phyloP scores from a whole-genome alignment of 257 asterid species.

The Jaltomata sinuosa region DNA sequence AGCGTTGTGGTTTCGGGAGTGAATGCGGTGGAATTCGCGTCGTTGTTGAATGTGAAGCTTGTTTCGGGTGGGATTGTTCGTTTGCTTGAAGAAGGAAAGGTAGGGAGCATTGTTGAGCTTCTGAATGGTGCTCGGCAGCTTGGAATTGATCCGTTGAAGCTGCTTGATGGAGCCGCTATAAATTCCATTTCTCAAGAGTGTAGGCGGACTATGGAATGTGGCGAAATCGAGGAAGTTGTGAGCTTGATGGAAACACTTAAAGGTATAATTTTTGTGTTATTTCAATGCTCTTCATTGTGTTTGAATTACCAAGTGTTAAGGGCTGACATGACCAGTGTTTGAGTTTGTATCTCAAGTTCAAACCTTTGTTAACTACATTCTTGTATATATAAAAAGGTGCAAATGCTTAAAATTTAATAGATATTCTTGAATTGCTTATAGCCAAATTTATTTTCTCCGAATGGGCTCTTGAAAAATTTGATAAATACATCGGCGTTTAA shows the following conservation, averaged over 20 bases:
- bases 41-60: constrained; percentile 27
- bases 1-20: constrained; percentile 49
- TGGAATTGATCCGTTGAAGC: constrained; percentile 38
- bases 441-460: neutral
- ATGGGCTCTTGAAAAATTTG: neutral
- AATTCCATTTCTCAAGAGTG: constrained; percentile 48
- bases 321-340: neutral
- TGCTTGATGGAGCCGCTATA: constrained; percentile 40
- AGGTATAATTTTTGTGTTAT: constrained; percentile 25
- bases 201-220: constrained; percentile 30
- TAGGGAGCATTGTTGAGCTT: constrained; percentile 21
- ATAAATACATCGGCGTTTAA: neutral
- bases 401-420: neutral
- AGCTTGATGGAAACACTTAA: constrained; percentile 50
- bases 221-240: constrained; percentile 41
- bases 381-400: neutral
- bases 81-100: constrained; percentile 34
- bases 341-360: neutral
- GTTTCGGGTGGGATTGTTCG: constrained; percentile 46
- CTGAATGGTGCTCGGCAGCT: constrained; percentile 38
- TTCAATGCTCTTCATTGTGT: neutral
- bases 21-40: constrained; percentile 30
- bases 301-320: neutral
- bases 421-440: neutral
- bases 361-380: neutral